phyloP scores from a whole-genome alignment of 2,329 filamentous ascomycete species.

The Arthrobotrys entomopaga region DNA sequence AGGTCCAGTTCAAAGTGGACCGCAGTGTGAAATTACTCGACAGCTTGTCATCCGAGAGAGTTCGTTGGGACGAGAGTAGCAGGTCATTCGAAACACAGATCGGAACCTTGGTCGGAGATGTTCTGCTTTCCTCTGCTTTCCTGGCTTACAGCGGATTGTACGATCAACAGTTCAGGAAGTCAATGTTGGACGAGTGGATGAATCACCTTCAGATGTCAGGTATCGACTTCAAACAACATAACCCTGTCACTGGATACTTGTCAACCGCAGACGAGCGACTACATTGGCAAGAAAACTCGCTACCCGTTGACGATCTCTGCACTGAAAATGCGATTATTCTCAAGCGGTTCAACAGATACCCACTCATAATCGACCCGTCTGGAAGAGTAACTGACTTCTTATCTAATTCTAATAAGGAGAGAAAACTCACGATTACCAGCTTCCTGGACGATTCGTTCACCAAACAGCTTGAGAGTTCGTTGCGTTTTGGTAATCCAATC shows the following conservation, averaged over 20 bases:
- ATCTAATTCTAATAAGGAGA: constrained; percentile 91
- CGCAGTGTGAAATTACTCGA: constrained; percentile 93
- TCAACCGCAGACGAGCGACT: constrained; percentile 96
- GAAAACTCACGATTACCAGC: constrained; percentile 93
- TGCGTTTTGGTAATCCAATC: constrained; percentile 98
- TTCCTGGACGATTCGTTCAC: constrained; percentile 98
- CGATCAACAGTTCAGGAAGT: constrained; percentile 96
- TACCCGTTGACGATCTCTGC: constrained; percentile 96
- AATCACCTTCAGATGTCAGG: constrained; percentile 93
- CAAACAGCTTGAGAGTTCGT: constrained; percentile 94
- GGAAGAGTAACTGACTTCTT: constrained; percentile 94
- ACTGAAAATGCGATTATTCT: constrained; percentile 98
- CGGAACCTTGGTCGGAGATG: constrained; percentile 92
- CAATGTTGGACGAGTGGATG: constrained; percentile 97
- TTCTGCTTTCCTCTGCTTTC: constrained; percentile 95
- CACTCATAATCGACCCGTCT: constrained; percentile 96
- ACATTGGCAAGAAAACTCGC: constrained; percentile 90
- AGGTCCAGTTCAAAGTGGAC: constrained; percentile 97
- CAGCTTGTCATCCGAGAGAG: constrained; percentile 91
- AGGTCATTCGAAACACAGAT: constrained; percentile 99
- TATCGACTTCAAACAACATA: constrained; percentile 89
- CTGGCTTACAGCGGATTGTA: constrained; percentile 96
- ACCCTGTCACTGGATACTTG: constrained; percentile 93
- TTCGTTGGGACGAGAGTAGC: constrained; percentile 95
- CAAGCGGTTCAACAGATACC: constrained; percentile 97